These are phyloP conservation scores for Chromera velia DNA, from an alignment of 73 alveolate species.

Conservation along the genomic window DNA sequence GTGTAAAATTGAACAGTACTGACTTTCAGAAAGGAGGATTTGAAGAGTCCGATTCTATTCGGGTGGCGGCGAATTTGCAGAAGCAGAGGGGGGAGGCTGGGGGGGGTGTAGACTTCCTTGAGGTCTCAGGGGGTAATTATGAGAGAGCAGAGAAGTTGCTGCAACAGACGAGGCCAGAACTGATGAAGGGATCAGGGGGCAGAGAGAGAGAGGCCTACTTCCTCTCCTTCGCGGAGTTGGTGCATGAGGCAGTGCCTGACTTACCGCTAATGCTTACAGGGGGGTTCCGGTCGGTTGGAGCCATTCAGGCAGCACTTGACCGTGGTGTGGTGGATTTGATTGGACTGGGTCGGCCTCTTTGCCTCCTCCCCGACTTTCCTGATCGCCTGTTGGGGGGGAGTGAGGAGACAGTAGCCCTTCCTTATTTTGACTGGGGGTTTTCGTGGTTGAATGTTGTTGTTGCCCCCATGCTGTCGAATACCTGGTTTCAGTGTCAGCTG, in stretches of 20 bases:
- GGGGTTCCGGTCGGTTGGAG: slow-evolving; percentile 15
- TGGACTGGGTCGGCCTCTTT: slow-evolving; percentile 16
- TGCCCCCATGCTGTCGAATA: too few relatives aligned
- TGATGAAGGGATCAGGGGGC: not conserved
- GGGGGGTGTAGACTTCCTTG: slow-evolving; percentile 52
- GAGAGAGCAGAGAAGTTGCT: slow-evolving; percentile 10
- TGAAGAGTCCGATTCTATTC: not conserved
- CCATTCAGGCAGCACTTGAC: slow-evolving; percentile 13
- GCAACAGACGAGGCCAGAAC: not conserved
- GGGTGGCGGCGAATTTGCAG: slow-evolving; percentile 26
- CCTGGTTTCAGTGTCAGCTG: too few relatives aligned
- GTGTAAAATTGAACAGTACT: slow-evolving; percentile 15
- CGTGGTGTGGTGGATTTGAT: slow-evolving; percentile 13
- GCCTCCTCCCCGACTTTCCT: too few relatives aligned
- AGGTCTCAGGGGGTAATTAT: slow-evolving; percentile 47
- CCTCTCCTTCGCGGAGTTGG: slow-evolving; percentile 8
- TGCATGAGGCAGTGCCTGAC: not conserved
- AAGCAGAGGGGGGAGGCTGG: slow-evolving; percentile 36
- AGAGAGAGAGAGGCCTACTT: slow-evolving; percentile 3
- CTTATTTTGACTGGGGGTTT: too few relatives aligned
- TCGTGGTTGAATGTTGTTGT: too few relatives aligned
- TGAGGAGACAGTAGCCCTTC: too few relatives aligned
- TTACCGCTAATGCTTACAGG: slow-evolving; percentile 24
- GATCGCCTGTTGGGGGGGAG: too few relatives aligned
- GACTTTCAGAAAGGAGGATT: slow-evolving; percentile 44